Evolutionary conservation across 2,329 filamentous ascomycete genomes (phyloP), one percentile per base, ranked within the genome.

Genomic region (Calcarisporium arbuscula): DNA sequence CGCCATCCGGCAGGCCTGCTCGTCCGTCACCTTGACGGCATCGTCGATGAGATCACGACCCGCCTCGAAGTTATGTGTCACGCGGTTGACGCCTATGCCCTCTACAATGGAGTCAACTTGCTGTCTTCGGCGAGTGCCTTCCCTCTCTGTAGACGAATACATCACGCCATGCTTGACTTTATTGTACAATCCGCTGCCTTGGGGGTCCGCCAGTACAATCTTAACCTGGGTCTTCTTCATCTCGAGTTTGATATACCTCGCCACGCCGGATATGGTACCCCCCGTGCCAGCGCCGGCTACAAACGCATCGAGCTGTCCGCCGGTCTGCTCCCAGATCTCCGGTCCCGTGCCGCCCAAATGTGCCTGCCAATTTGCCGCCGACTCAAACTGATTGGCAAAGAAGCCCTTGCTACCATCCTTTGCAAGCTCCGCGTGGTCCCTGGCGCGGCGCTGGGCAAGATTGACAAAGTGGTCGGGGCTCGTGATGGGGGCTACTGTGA

Each of bases 41-140:
- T 95, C 88, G 56, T 95, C 87, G 34, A 98, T 77, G 36, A 95
- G 62, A 51, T 90, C 81, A 45, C 86, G 72, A 0, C 90, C 92
- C 19, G 80, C 82, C 55, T 95, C 85, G 45, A 98, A 92, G 58
- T 96, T 98, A 34, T 79, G 75, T 2, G 92, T 98, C n/a, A 95
- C 72, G 3, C 92, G 80, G 56, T 95, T 98, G 58, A 96, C 85
- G 2, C 92, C 92, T 44, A 98, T 86, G 2, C 92, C 92, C 62
- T 98, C 94, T 19, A 98, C 87, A 44, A 98, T 86, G 5, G 83
- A 89, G 64, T 98, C 94, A 34, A 98, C 87, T 61, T 98, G 94
- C 50, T 85, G 80, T 39, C 92, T 72, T 31, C 94, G 74, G 11
- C 92, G 72, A 10, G 90, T 96, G 5, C 92, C 92, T 67, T 98